Evolutionary conservation across 2,329 filamentous ascomycete species (phyloP).

Genomic region (Pseudogymnoascus sp.): DNA sequence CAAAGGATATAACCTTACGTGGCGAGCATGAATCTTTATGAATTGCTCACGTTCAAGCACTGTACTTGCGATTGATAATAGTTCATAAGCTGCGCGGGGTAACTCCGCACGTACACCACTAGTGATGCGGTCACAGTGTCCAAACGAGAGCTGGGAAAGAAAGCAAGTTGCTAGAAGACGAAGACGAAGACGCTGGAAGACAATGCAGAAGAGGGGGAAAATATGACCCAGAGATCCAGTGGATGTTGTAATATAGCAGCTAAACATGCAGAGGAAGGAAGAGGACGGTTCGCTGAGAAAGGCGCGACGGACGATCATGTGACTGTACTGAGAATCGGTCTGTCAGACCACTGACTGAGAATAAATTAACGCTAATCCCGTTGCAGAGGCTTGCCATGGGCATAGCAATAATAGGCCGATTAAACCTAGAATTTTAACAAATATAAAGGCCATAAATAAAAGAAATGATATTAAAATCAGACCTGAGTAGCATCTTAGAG

Average conservation of each 20-base stretch:
- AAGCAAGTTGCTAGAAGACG: background rate
- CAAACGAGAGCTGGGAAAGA: background rate
- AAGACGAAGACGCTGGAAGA: background rate
- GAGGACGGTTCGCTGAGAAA: background rate
- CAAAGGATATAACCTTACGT: background rate
- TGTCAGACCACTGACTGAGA: background rate
- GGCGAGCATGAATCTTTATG: background rate
- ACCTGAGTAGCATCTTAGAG: background rate
- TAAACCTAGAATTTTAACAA: background rate
- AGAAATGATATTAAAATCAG: background rate
- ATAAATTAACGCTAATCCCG: background rate
- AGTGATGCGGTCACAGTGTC: background rate
- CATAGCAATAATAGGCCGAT: background rate
- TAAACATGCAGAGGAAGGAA: background rate
- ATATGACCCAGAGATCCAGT: background rate
- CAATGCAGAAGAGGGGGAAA: background rate
- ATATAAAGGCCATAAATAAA: background rate
- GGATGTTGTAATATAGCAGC: background rate
- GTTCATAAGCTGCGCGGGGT: background rate
- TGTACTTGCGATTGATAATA: background rate
- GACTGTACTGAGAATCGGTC: background rate
- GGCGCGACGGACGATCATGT: background rate
- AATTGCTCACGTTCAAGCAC: conserved; percentile 1
- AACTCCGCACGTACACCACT: background rate
- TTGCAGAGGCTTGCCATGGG: background rate